These are phyloP conservation scores for Babesia ovata DNA, from an alignment of 169 alveolate species.

Conservation along the genomic window DNA sequence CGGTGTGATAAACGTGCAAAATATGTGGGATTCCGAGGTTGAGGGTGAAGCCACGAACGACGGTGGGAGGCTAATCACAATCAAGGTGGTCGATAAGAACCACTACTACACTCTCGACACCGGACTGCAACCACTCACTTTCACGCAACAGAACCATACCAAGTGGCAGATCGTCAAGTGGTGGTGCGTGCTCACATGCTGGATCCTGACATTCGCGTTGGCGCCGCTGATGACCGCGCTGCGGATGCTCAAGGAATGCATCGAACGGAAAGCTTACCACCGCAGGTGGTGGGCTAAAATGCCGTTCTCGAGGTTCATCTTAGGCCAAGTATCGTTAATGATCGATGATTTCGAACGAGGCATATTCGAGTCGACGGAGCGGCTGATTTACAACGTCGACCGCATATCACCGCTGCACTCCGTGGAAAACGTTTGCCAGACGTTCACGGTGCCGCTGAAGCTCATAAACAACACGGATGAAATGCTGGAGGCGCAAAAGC, in stretches of 20 bases:
- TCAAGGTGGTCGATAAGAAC: slow-evolving; percentile 12
- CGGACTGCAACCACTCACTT: background rate
- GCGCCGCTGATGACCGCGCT: background rate
- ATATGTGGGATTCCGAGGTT: background rate
- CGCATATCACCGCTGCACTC: slow-evolving; percentile 14
- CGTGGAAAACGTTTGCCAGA: slow-evolving; percentile 16
- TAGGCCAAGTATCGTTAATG: background rate
- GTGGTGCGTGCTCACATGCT: slow-evolving; percentile 9
- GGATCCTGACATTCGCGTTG: background rate
- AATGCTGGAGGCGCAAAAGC: background rate
- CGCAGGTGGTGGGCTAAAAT: background rate
- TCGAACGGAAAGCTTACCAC: background rate
- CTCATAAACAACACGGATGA: background rate
- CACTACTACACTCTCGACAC: slow-evolving; percentile 27
- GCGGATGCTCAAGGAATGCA: background rate
- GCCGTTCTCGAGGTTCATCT: background rate
- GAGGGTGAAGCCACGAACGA: background rate
- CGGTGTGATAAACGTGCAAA: slow-evolving; percentile 43
- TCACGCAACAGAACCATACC: background rate
- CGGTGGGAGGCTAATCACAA: slow-evolving; percentile 20
- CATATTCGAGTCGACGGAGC: slow-evolving; percentile 18
- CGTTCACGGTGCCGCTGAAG: slow-evolving; percentile 13
- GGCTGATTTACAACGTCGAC: slow-evolving; percentile 21
- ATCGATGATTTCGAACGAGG: slow-evolving; percentile 1
- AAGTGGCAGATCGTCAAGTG: slow-evolving; percentile 11